A percentile compares a stretch with the other conserved stretches of the same genome.
Evolutionary conservation across 1,139 yeast genomes (phyloP).

Genomic region (Pichia terricola): DNA sequence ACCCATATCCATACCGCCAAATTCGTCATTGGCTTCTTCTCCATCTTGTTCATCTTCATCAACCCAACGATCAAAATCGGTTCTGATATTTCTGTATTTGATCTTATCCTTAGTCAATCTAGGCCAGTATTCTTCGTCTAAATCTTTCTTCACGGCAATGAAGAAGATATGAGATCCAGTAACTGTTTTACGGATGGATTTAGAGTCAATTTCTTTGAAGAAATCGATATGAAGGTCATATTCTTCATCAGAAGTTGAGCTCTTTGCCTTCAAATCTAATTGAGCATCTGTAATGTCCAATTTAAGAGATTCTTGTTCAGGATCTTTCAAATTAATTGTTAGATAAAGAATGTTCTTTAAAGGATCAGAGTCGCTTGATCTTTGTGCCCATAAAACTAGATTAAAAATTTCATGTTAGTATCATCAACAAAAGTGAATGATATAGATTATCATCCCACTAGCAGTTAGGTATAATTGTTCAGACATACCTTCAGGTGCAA

Average conservation of each 20-base stretch:
- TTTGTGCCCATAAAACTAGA: conserved; percentile 88
- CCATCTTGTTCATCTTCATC: conserved; percentile 85
- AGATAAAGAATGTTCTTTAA: conserved; percentile 67
- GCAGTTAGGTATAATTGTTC: neutral
- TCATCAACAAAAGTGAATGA: too few species aligned
- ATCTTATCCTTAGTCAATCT: conserved; percentile 70
- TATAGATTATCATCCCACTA: too few species aligned
- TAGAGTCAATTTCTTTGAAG: conserved; percentile 61
- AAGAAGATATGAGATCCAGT: conserved; percentile 71
- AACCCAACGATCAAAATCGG: conserved; percentile 96
- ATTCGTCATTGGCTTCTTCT: conserved; percentile 37
- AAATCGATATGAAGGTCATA: conserved; percentile 63
- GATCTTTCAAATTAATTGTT: conserved; percentile 68
- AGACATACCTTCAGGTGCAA: conserved; percentile 32
- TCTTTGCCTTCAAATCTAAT: conserved; percentile 42
- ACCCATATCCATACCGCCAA: conserved; percentile 21
- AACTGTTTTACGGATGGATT: conserved; percentile 45
- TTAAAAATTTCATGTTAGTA: neutral
- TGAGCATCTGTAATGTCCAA: conserved; percentile 50
- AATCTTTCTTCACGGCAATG: conserved; percentile 59
- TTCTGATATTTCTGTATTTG: conserved; percentile 67
- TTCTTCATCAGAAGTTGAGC: conserved; percentile 41
- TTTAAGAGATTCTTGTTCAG: conserved; percentile 30
- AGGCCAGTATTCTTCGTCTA: conserved; percentile 77
- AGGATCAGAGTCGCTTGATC: conserved; percentile 65